Evolutionary conservation across 805 yeast species (phyloP).

Genomic region (Saccharomyces cerevisiae): DNA sequence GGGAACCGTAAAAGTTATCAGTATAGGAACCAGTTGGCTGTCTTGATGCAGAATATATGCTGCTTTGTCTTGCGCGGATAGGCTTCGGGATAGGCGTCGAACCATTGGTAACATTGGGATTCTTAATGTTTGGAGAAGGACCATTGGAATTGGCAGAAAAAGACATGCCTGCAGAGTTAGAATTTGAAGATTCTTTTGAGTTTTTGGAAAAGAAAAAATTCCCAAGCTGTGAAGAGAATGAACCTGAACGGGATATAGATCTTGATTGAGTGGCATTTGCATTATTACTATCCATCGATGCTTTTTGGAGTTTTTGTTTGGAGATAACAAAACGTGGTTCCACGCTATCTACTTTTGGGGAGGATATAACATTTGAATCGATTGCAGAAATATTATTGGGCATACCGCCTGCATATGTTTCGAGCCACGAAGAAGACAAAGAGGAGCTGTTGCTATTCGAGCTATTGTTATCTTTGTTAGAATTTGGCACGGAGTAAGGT

Average conservation of each 20-base stretch:
- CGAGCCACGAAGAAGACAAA: constrained; percentile 29
- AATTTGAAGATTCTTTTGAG: constrained; percentile 13
- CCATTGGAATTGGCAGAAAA: neutral
- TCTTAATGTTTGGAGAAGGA: neutral
- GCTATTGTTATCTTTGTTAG: constrained; percentile 31
- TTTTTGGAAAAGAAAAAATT: constrained; percentile 28
- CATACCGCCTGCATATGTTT: constrained; percentile 30
- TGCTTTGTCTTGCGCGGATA: constrained; percentile 28
- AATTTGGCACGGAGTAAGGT: constrained; percentile 69
- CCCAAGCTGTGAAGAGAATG: constrained; percentile 31
- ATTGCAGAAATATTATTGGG: constrained; percentile 37
- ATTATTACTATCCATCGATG: constrained; percentile 14
- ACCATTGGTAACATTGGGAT: constrained; percentile 13
- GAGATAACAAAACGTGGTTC: constrained; percentile 83
- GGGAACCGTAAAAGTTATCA: constrained; percentile 22
- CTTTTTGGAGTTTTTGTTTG: constrained; percentile 46
- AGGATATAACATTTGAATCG: constrained; percentile 56
- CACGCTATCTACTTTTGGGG: constrained; percentile 63
- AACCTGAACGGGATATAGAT: constrained; percentile 27
- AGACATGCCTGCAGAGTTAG: constrained; percentile 1
- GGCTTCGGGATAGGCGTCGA: constrained; percentile 32
- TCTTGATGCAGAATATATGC: constrained; percentile 31
- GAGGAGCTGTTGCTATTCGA: constrained; percentile 26
- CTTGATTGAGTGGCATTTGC: constrained; percentile 13
- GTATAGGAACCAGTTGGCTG: constrained; percentile 24